Evolutionary conservation across 2,329 filamentous ascomycete species (phyloP).

Genomic region (Penicillium sp.): DNA sequence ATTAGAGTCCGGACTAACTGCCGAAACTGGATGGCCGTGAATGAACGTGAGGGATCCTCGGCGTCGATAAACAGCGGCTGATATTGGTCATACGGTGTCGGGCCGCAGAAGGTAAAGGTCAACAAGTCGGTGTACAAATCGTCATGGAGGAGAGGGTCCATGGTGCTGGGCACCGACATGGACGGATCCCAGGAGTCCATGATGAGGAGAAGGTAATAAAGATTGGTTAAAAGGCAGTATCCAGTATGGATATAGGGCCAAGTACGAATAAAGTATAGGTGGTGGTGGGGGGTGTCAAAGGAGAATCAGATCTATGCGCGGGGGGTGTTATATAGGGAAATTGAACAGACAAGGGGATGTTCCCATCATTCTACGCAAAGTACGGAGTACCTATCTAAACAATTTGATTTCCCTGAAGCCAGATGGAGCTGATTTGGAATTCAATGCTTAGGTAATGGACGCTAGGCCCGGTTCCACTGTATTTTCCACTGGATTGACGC

Average conservation of each 20-base stretch:
- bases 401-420: conserved; percentile 17
- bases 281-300: background rate
- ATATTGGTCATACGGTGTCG: conserved; percentile 33
- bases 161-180: conserved; percentile 2
- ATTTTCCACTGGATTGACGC: background rate
- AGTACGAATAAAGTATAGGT: background rate
- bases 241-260: background rate
- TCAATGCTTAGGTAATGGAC: conserved; percentile 17
- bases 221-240: background rate
- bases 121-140: conserved; percentile 38
- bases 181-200: conserved; percentile 16
- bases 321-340: background rate
- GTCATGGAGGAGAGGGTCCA: conserved; percentile 14
- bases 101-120: conserved; percentile 39
- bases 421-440: conserved; percentile 13
- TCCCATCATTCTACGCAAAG: background rate
- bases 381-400: background rate
- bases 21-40: conserved; percentile 35
- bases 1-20: conserved; percentile 37
- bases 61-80: conserved; percentile 44
- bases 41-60: conserved; percentile 34
- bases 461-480: background rate
- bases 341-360: background rate
- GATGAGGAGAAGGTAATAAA: background rate
- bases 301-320: background rate